phyloP scores from a whole-genome alignment of 1,284 basidiomycete species.

The Chalciporus sp. region DNA sequence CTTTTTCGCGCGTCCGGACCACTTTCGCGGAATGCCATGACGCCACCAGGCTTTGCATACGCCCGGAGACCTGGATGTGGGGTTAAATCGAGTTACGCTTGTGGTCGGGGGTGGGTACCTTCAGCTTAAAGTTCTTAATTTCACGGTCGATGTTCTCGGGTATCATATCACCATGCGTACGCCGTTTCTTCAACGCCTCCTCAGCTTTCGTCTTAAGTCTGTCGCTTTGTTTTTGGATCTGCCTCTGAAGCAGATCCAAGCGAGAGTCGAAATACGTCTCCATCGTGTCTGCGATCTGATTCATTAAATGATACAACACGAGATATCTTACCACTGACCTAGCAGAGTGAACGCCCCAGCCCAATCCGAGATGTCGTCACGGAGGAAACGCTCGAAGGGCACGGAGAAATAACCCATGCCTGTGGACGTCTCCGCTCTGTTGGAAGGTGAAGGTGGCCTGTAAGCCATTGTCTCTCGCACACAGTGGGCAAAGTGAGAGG shows the following conservation, averaged over 20 bases:
- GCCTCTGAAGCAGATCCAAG: conserved; percentile 86
- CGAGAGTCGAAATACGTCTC: conserved; percentile 91
- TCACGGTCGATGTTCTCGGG: conserved; percentile 84
- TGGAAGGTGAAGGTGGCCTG: conserved; percentile 74
- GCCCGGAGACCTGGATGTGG: conserved; percentile 62
- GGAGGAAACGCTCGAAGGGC: conserved; percentile 55
- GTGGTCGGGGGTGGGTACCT: conserved; percentile 37
- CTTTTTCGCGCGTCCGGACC: conserved; percentile 87
- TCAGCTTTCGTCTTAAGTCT: conserved; percentile 80
- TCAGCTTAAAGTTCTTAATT: conserved; percentile 75
- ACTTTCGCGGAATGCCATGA: conserved; percentile 92
- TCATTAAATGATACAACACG: conserved; percentile 15
- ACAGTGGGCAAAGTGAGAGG: conserved; percentile 16
- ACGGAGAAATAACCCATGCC: conserved; percentile 49
- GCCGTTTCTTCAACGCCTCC: conserved; percentile 58
- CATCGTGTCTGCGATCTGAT: conserved; percentile 65
- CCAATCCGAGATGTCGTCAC: conserved; percentile 57
- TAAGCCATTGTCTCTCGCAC: conserved; percentile 70
- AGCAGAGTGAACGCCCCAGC: conserved; percentile 69
- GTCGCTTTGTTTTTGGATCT: conserved; percentile 84
- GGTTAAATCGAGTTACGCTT: conserved; percentile 10
- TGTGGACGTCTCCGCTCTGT: conserved; percentile 49
- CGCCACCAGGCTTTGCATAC: conserved; percentile 69
- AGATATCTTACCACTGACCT: conserved; percentile 44
- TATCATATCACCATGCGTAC: conserved; percentile 65